Conservation (phyloP, 1,284 basidiomycete genomes). For the Mycena sp. region DNA sequence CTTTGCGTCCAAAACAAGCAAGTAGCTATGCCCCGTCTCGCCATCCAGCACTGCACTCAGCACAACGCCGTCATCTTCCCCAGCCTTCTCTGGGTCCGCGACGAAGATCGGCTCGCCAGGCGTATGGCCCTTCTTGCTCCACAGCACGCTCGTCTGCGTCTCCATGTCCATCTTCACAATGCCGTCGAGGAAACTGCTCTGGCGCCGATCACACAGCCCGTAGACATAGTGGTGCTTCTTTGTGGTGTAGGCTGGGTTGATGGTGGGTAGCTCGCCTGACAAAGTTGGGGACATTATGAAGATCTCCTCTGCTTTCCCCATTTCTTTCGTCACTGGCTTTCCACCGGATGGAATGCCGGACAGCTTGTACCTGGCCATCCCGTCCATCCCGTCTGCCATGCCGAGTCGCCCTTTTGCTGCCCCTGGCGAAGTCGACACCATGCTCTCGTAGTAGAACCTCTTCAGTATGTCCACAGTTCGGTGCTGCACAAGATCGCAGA, state of each 20-base stretch:
- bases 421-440: not conserved
- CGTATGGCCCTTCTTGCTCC: not conserved
- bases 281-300: not conserved
- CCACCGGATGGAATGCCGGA: not conserved
- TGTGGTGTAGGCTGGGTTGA: slow-evolving; percentile 5
- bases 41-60: slow-evolving; percentile 6
- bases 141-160: not conserved
- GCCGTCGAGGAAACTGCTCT: slow-evolving; percentile 4
- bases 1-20: slow-evolving; percentile 7
- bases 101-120: slow-evolving; percentile 12
- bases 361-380: slow-evolving; percentile 5
- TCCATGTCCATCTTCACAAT: slow-evolving; percentile 1
- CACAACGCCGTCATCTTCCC: slow-evolving; percentile 6
- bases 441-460: slow-evolving; percentile 4
- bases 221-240: slow-evolving; percentile 8
- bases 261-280: slow-evolving; percentile 5
- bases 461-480: not conserved
- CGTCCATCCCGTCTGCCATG: not conserved
- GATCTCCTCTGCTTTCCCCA: not conserved
- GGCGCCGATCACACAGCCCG: not conserved
- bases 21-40: not conserved
- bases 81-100: not conserved
- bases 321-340: not conserved
- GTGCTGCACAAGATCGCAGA: not conserved
- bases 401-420: not conserved